Evolutionary conservation across 306 rosid species (phyloP).

Genomic region (Alnus rubra): DNA sequence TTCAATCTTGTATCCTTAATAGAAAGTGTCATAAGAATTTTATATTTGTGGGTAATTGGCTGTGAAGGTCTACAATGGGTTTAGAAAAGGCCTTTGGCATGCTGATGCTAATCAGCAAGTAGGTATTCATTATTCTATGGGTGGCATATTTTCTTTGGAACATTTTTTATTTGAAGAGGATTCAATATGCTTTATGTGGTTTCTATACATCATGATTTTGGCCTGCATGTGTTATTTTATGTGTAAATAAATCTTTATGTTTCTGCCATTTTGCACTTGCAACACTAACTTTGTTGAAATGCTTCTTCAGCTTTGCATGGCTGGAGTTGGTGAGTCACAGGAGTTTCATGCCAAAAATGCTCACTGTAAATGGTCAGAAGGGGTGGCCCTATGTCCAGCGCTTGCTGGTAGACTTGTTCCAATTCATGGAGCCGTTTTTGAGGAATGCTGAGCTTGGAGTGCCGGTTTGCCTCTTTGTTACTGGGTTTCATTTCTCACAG

Average conservation of each 20-base stretch:
- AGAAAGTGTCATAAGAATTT: neutral
- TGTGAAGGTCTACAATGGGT: neutral
- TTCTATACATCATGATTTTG: neutral
- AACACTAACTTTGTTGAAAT: constrained; percentile 18
- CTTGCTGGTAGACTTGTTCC: constrained; percentile 89
- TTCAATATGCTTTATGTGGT: neutral
- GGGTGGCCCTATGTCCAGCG: constrained; percentile 91
- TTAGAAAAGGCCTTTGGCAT: neutral
- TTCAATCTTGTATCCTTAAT: too few relatives aligned
- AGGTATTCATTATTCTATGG: neutral
- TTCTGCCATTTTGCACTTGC: constrained; percentile 3
- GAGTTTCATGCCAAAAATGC: constrained; percentile 96
- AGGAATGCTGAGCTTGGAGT: constrained; percentile 92
- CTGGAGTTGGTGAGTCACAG: constrained; percentile 96
- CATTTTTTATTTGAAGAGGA: neutral
- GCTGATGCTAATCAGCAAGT: neutral
- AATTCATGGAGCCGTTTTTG: constrained; percentile 95
- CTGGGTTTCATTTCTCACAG: constrained; percentile 17
- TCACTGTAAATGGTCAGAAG: constrained; percentile 83
- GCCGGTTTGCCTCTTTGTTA: constrained; percentile 54
- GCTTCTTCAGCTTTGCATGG: constrained; percentile 87
- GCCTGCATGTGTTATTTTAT: neutral
- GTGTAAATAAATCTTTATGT: neutral
- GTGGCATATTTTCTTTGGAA: neutral
- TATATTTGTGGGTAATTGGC: neutral